Evolutionary conservation across 768 basidiomycete species (phyloP), one percentile per base, ranked within the genome.

Genomic region (Boletus rufocinnamomeus): DNA sequence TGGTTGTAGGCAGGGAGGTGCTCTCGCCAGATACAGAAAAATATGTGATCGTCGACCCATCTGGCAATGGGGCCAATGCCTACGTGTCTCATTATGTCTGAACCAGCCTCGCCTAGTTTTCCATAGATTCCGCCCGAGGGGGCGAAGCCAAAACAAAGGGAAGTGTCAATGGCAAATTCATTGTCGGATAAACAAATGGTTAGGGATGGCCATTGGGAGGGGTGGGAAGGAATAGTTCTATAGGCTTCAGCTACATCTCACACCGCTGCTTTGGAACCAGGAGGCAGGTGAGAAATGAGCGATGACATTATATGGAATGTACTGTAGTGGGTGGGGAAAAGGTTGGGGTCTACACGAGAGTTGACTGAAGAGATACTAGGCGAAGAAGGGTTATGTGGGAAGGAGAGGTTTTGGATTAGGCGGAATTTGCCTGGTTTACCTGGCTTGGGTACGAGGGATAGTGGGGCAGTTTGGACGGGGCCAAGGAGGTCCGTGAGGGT

Each of bases 341-440:
- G 13, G 8, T 49, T 2, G 0, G n/a, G 7, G 2, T 32, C 4
- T 0, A 34, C 7, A 2, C 3, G 8, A 1, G 21, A n/a, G 8
- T 34, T 45, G 44, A 37, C 37, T 11, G 11, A 32, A 2, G 30
- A 32, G 0, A 32, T 32, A 6, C 3, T 3, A 3, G 32, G 32
- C 1, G 9, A 30, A 8, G 11, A 2, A 3, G n/a, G 11, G 2
- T 37, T 40, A 8, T 35, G 21, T 0, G 34, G 54, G 6, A 41
- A 52, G 8, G 30, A 30, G 0, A 30, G 2, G 9, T 30, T 30
- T 3, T 30, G 2, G 35, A 62, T 23, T 0, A 55, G 34, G 0
- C 7, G 0, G 2, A n/a, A 62, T 14, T 52, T 55, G 1, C 50
- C 58, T 0, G 35, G 58, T 2, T 60, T 62, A 0, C 57, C 48